Percentiles rank a stretch among this genome's conserved stretches.
phyloP scores from a whole-genome alignment of 139 green algal genomes.

The Tetraselmis chui region DNA sequence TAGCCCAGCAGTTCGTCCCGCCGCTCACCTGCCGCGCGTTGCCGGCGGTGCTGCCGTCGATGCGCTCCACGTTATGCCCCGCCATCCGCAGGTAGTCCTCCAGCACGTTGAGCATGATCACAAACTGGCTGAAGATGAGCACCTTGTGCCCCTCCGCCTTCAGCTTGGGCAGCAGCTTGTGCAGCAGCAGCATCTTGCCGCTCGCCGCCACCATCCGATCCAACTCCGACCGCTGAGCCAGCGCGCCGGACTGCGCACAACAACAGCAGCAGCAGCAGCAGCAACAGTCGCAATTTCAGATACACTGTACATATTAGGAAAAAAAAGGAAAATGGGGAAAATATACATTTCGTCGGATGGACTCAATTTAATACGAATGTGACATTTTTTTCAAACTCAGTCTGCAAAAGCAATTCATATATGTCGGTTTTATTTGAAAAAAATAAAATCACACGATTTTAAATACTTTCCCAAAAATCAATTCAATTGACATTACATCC shows the following conservation, averaged over 20 bases:
- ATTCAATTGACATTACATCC: too few species aligned
- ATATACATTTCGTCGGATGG: too few species aligned
- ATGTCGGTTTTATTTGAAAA: too few species aligned
- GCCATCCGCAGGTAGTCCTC: constrained; percentile 63
- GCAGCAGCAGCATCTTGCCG: constrained; percentile 75
- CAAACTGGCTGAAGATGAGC: constrained; percentile 91
- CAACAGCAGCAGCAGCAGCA: constrained; percentile 3
- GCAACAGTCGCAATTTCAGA: constrained; percentile 7
- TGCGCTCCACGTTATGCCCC: constrained; percentile 63
- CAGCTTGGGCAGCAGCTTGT: constrained; percentile 81
- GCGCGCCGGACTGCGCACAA: background rate
- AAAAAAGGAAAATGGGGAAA: too few species aligned
- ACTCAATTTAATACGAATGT: too few species aligned
- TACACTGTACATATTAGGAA: too few species aligned
- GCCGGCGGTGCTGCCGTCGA: constrained; percentile 59
- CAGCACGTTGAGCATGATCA: constrained; percentile 83
- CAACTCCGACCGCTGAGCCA: constrained; percentile 26
- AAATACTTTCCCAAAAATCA: too few species aligned
- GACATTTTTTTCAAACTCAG: too few species aligned
- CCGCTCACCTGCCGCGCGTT: constrained; percentile 32
- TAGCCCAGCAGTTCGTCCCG: too few species aligned
- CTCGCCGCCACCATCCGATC: constrained; percentile 52
- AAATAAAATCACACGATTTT: too few species aligned
- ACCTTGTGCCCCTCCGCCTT: constrained; percentile 66
- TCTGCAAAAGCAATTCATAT: too few species aligned